Conservation (phyloP, 169 alveolate genomes). For the Eimeria nieschulzi region DNA sequence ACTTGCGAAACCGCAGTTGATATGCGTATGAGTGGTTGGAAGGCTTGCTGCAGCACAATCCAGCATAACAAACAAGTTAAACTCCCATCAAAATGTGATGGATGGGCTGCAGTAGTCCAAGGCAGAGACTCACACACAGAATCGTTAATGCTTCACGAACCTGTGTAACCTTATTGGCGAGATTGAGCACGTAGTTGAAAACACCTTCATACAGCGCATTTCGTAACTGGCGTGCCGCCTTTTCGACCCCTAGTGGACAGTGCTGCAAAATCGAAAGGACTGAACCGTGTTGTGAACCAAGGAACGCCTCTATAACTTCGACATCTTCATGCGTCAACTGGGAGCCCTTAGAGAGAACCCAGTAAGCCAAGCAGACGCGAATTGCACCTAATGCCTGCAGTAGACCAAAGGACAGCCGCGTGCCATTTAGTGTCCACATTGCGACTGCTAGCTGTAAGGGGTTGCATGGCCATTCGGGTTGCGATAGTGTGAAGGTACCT, state of each 20-base stretch:
- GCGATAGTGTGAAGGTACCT: not conserved
- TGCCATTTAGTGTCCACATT: not conserved
- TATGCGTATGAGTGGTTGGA: slow-evolving; percentile 13
- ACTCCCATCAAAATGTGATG: too few species aligned
- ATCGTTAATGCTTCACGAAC: not conserved
- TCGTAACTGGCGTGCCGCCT: not conserved
- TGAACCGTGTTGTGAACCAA: slow-evolving; percentile 25
- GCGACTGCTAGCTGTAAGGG: not conserved
- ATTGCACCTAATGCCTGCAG: slow-evolving; percentile 16
- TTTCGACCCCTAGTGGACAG: not conserved
- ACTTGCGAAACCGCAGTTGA: not conserved
- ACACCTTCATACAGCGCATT: slow-evolving; percentile 17
- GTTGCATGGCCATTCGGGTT: not conserved
- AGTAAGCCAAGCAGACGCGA: slow-evolving; percentile 51
- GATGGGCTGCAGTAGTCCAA: too few species aligned
- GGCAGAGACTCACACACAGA: too few species aligned
- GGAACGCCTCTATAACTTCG: slow-evolving; percentile 7
- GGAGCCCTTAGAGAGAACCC: slow-evolving; percentile 39
- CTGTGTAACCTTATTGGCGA: slow-evolving; percentile 20
- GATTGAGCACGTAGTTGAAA: slow-evolving; percentile 29
- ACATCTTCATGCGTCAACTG: slow-evolving; percentile 19
- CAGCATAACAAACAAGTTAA: not conserved
- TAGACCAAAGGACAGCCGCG: too few species aligned
- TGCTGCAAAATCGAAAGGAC: not conserved
- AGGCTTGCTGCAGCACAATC: slow-evolving; percentile 40